Percentiles rank a stretch among this genome's conserved stretches.
Conservation (phyloP, 2,329 filamentous ascomycete genomes). For the Aspergillus sp. region DNA sequence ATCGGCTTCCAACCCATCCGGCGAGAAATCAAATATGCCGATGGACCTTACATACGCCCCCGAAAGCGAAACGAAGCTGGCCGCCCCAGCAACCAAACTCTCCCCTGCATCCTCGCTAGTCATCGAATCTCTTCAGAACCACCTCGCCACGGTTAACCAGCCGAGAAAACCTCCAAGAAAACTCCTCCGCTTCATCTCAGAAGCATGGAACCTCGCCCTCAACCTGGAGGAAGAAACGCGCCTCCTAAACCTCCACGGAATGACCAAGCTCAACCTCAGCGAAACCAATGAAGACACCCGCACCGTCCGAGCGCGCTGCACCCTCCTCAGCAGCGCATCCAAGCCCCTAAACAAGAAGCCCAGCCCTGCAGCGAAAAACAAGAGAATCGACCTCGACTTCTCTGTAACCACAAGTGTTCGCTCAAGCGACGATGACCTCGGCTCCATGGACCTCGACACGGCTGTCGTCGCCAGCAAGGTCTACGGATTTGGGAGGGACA, state of each 20-base stretch:
- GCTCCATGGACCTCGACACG: slow-evolving; percentile 27
- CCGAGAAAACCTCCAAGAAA: slow-evolving; percentile 26
- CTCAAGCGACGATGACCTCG: slow-evolving; percentile 9
- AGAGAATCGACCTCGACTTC: slow-evolving; percentile 33
- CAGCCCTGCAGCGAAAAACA: slow-evolving; percentile 5
- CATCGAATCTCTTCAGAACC: slow-evolving; percentile 31
- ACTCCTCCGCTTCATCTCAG: slow-evolving; percentile 32
- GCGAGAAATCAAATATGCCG: slow-evolving; percentile 16
- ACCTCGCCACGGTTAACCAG: slow-evolving; percentile 28
- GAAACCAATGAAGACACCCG: slow-evolving; percentile 17
- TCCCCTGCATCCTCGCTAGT: slow-evolving; percentile 33
- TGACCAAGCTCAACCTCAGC: slow-evolving; percentile 30
- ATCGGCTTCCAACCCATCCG: slow-evolving; percentile 13
- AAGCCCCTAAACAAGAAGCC: not conserved
- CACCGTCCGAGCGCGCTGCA: slow-evolving; percentile 30
- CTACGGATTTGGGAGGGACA: slow-evolving; percentile 28
- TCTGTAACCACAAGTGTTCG: slow-evolving; percentile 23
- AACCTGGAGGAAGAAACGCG: slow-evolving; percentile 36
- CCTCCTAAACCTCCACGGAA: slow-evolving; percentile 36
- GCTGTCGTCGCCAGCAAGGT: slow-evolving; percentile 32
- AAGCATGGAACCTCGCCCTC: slow-evolving; percentile 34
- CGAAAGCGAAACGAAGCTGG: slow-evolving; percentile 8
- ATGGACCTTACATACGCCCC: slow-evolving; percentile 28
- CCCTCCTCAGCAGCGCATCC: slow-evolving; percentile 21
- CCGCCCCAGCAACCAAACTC: slow-evolving; percentile 9